Evolutionary conservation across 495 filamentous ascomycete genomes (phyloP), one percentile per base, ranked within the genome.

Genomic region (Parmelia sp.): DNA sequence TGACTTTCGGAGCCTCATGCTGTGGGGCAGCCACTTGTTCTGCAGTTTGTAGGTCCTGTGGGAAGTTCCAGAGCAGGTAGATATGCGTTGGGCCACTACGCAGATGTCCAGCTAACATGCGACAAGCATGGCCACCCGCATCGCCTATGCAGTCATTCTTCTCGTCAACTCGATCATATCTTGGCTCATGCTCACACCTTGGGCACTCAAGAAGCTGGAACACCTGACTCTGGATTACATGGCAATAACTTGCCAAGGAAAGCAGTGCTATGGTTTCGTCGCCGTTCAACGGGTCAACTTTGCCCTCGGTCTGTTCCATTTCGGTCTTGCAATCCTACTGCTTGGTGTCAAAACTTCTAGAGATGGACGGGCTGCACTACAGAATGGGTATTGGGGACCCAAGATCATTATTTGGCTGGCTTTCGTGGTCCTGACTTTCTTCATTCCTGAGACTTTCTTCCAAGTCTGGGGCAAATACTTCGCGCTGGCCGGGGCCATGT

Each of bases 131-230:
- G 92, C 92, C 42, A 98, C 94, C 71, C 88, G 94, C 78, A 96
- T 98, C 76, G 92, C 90, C 71, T 98, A 97, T 76, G 94, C 95
- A 68, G 85, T 97, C 73, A 89, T 98, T 70, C 90, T 98, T 61
- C 84, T 97, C 66, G 75, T 96, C 78, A 97, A 98, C 83, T 96
- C 92, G 56, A 96, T 97, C 66, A 73, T 96, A 56, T 93, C 95
- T 36, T 98, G 94, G 94, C 89, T 98, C 40, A 96, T 97, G 92
- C 92, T 97, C 82, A 97, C 94, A 12, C 91, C 91, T 65, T 98
- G 95, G 94, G 94, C 94, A 21, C 87, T 97, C 74, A 92, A 96
- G 70, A 97, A 97, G 72, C 79, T 98, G 14, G 86, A 96, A 72
- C 84, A 93, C 67, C 75, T 97, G 57, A 93, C 91, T 36, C 80